Conservation (phyloP, 2,329 filamentous ascomycete genomes). For the Grosmannia serpens region DNA sequence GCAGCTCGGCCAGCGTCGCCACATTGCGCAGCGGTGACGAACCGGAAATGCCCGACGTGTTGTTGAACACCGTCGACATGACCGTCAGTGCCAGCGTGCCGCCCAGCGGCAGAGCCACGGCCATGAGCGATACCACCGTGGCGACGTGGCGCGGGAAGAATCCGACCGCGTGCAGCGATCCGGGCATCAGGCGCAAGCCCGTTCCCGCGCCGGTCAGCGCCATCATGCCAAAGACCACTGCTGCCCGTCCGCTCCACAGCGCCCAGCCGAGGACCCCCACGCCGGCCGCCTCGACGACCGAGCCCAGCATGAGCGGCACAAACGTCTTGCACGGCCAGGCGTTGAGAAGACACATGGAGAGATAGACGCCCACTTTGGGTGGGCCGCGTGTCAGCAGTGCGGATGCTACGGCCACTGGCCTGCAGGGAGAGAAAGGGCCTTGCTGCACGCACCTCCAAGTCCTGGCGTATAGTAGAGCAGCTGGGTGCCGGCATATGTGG, state of each 20-base stretch:
- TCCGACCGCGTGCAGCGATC: conserved; percentile 49
- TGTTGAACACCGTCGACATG: conserved; percentile 60
- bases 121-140: conserved; percentile 46
- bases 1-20: conserved; percentile 12
- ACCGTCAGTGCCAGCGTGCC: conserved; percentile 54
- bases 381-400: not conserved
- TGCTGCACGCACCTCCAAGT: conserved; percentile 37
- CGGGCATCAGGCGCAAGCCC: conserved; percentile 51
- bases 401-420: not conserved
- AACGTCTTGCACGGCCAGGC: conserved; percentile 50
- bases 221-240: conserved; percentile 55
- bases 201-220: conserved; percentile 50
- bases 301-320: conserved; percentile 42
- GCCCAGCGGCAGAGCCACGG: conserved; percentile 49
- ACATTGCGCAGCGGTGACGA: conserved; percentile 22
- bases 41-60: conserved; percentile 23
- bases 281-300: conserved; percentile 44
- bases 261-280: conserved; percentile 47
- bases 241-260: conserved; percentile 29
- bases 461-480: conserved; percentile 55
- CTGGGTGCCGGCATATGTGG: conserved; percentile 40
- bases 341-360: conserved; percentile 49
- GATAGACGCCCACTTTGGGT: conserved; percentile 38
- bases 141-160: conserved; percentile 47
- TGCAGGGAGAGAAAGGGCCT: not conserved